phyloP scores from a whole-genome alignment of 2,329 filamentous ascomycete genomes.

The Leptographium flavum region DNA sequence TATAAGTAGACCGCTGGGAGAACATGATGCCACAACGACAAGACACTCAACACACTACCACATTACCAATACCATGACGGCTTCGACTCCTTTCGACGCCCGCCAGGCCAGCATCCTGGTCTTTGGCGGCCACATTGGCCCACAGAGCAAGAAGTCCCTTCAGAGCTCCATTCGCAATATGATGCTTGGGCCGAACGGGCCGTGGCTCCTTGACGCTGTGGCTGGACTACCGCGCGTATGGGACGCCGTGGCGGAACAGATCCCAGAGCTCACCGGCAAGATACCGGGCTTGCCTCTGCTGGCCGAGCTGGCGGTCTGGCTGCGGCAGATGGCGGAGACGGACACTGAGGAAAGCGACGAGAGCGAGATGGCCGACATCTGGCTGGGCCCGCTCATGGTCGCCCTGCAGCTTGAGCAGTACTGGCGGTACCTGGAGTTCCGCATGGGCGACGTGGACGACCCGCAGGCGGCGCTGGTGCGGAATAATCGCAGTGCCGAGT shows the following conservation, averaged over 20 bases:
- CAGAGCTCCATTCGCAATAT: neutral
- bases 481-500: neutral
- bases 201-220: neutral
- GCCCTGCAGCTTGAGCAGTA: conserved; percentile 23
- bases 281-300: neutral
- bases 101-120: neutral
- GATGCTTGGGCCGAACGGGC: neutral
- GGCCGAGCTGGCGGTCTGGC: neutral
- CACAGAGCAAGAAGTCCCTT: neutral
- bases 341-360: neutral
- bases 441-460: conserved; percentile 1
- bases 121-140: neutral
- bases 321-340: conserved; percentile 12
- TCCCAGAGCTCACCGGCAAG: neutral
- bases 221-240: neutral
- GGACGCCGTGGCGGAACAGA: neutral
- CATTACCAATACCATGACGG: neutral
- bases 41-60: neutral
- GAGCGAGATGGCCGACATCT: neutral
- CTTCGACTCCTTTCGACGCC: neutral
- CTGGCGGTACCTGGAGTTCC: conserved; percentile 10
- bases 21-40: neutral
- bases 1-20: too few species aligned
- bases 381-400: conserved; percentile 20
- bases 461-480: neutral